Evolutionary conservation across 345 rosid genomes (phyloP), one percentile per base, ranked within the genome.

Genomic region (Boechera divaricarpa): DNA sequence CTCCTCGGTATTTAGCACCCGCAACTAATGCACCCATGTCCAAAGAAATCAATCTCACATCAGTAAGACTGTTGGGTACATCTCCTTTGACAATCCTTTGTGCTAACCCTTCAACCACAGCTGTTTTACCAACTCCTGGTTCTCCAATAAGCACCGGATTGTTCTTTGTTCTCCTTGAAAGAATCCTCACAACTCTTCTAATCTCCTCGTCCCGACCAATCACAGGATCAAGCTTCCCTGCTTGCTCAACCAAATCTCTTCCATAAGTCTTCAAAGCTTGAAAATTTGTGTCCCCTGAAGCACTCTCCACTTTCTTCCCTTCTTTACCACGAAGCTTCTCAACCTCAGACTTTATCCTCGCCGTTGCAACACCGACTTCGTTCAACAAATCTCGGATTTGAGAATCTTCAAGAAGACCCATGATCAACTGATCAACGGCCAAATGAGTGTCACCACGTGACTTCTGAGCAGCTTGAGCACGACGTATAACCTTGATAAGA

Each of bases 61-160:
- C 97, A 5, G 85, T 32, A 26, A 94, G 93, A 80, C 91, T 94
- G 41, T 91, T 90, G 1, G 98, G 98, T 0, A 92, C 91, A 72
- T 92, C 95, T 60, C 97, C 98, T 59, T 86, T 80, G 58, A 92
- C 95, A 55, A 92, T 92, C 76, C 97, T 89, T 31, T 92, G 98
- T 11, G 98, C 97, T 81, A 92, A 69, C 3, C 98, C 98, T 77
- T 94, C 98, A 5, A 89, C 98, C 0, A 94, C 98, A 33, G 95
- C 98, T 5, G 98, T 94, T 81, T 94, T 94, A 0, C 98, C 97
- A 2, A 94, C 97, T 15, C 97, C 98, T 0, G 98, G 98, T 59
- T 92, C 97, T 44, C 98, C 98, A 39, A 94, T 94, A 21, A 94
- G 91, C 35, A 94, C 98, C 0, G 95, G 98, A 47, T 94, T 94